Base-by-base conservation (phyloP, 2,329 filamentous ascomycete genomes). In the Alternaria tenuissima region DNA sequence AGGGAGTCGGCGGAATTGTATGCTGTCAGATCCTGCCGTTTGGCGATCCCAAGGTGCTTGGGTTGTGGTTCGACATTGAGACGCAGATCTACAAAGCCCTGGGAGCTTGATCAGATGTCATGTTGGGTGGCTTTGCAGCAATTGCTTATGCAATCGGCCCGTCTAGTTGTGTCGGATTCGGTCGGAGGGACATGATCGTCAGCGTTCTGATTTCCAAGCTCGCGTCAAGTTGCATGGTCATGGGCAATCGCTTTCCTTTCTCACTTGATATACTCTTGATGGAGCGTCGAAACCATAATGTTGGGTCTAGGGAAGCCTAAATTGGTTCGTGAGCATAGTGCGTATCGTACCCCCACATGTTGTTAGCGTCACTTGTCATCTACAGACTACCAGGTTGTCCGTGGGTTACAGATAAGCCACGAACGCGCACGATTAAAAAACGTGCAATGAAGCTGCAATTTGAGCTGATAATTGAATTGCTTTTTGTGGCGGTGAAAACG, bases 1-100 rank as follows among this genome's bases (percentile, higher is more conserved):
- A 84, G 43, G 86, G 84, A 0, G 77, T 88, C n/a, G 87, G 81
- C 0, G 73, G 74, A 12, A 72, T 76, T 34, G 68, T 76, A 18
- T 74, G 68, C 43, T 66, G 59, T 20, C 72, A 76, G 57, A 66
- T 75, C 26, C 56, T 75, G 18, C 75, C 73, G 22, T 76, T 75
- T 58, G 73, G 54, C 8, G 73, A 76, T 55, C 28, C 58, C 39
- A 69, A 69, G 44, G 71, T 76, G 16, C 52, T 59, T 28, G 57
- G 57, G 6, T 26, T 55, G 16, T 59, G 57, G 57, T 59, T 59
- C 36, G 44, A 52, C 20, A 20, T 59, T 56, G 57, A 59, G 39
- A 52, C 44, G 22, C 57, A 56, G 44, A 59, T 59, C 58, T 54
- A 65, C 46, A 55, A 65, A 26, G 62, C 62, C 41, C 22, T 66